Conservation (phyloP, 140 eudicot genomes). For the Bidens hawaiensis region DNA sequence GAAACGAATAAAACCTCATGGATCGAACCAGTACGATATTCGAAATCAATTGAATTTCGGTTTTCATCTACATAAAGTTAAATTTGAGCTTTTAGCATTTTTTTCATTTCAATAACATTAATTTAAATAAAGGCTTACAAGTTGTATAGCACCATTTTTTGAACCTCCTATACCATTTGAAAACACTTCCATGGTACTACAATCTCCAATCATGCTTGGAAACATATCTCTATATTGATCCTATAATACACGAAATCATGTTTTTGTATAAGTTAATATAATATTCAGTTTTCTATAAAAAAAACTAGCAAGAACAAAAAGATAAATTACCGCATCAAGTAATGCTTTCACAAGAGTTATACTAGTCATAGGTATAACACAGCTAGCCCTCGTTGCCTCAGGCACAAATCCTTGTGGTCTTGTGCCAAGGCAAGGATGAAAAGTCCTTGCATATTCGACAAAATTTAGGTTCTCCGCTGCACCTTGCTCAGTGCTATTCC, state of each 20-base stretch:
- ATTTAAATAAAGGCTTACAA: constrained; percentile 38
- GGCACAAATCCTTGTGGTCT: constrained; percentile 43
- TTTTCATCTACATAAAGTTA: constrained; percentile 38
- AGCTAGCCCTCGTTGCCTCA: constrained; percentile 57
- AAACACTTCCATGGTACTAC: constrained; percentile 39
- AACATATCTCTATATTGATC: constrained; percentile 59
- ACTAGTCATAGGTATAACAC: constrained; percentile 38
- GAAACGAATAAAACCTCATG: constrained; percentile 50
- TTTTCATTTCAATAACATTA: too few species aligned
- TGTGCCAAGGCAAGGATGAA: constrained; percentile 41
- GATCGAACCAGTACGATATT: constrained; percentile 52
- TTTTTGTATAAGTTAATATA: background rate
- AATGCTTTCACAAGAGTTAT: constrained; percentile 40
- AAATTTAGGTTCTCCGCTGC: constrained; percentile 42
- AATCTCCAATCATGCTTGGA: constrained; percentile 45
- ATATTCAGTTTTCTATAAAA: background rate
- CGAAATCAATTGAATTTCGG: constrained; percentile 57
- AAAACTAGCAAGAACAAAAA: too few species aligned
- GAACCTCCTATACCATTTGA: constrained; percentile 43
- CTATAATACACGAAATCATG: constrained; percentile 18
- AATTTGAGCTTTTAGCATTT: background rate
- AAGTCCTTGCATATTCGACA: constrained; percentile 40
- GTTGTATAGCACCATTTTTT: constrained; percentile 45
- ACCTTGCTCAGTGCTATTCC: constrained; percentile 43
- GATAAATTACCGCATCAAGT: constrained; percentile 40